Evolutionary conservation across 768 basidiomycete species (phyloP), one percentile per base, ranked within the genome.

Genomic region (Rhodotorula toruloides): DNA sequence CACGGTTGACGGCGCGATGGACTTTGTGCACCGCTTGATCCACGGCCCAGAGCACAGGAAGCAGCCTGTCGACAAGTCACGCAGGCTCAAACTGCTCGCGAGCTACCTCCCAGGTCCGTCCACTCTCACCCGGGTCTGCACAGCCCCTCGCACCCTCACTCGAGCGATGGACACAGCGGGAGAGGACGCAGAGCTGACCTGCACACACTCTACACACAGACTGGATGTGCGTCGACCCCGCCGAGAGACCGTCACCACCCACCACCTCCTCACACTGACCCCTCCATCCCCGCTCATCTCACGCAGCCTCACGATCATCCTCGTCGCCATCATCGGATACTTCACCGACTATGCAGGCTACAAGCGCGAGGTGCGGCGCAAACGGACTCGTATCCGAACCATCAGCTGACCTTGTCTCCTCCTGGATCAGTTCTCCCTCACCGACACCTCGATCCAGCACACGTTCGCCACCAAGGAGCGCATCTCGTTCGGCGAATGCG

Each of bases 291-390:
- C n/a, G n/a, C n/a, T n/a, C 13, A 19, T 21, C 7, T 13, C 17
- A 17, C 19, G 12, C 58, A 63, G 63, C 31, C 8, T 71, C 32
- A 65, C 67, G 4, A 65, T 72, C 61, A 31, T 68, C 29, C 60
- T 68, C 9, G 46, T 71, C 39, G 70, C 39, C 11, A 5, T 71
- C 4, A 60, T 68, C 31, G 66, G 53, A 9, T 47, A 46, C 39
- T 25, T 68, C 16, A 61, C 63, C 36, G 27, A 67, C 55, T n/a
- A 31, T 17, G 58, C 54, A 0, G 75, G 76, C 42, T 92, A 85
- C 78, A 81, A 85, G 76, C 80, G 91, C 64, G 81, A 83, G 47
- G 47, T 43, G 92, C 93, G 77, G 90, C 88, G 1, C 77, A 91
- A 31, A 77, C 81, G 42, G 90, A 92, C 77, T 84, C 84, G 27